Evolutionary conservation across 2,329 filamentous ascomycete species (phyloP), one percentile per base, ranked within the genome.

Genomic region (Onygenales sp.): DNA sequence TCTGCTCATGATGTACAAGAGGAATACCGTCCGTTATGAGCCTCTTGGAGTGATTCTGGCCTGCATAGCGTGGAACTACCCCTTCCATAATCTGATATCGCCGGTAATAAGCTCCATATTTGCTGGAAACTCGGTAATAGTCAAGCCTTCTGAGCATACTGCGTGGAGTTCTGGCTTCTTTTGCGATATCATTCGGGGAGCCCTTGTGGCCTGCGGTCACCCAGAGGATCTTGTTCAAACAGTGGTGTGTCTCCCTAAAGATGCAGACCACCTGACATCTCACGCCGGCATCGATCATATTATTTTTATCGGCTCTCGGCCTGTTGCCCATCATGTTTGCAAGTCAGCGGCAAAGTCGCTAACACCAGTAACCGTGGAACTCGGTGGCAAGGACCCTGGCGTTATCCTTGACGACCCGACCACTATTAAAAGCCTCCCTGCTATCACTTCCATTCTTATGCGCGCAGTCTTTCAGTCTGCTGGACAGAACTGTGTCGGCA

Each of bases 401-500:
- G 84, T 98, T 55, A 73, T 98, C 21, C 83, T 97, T 42, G 90
- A 96, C 68, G 89, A 93, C 70, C 70, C 47, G 66, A 72, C 54
- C 79, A 89, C 72, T 4, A 54, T 72, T 13, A 63, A 69, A 60
- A 75, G 81, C 62, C 77, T 97, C 55, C 72, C 81, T 4, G 82
- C 86, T 42, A 84, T 97, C 49, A 80, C 82, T 40, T 87, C 90
- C 57, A 86, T 94, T 58, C 81, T 97, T 57, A 85, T 98, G 73
- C 84, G 93, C 51, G 93, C 92, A 51, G 89, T 88, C 8, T 98
- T 97, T 72, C 93, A 98, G 70, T 90, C 90, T 50, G 86, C 90
- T 13, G 93, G 93, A 1, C 93, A 98, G 70, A 98, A 98, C 73
- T 98, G 93, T 71, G 92, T 98, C 65, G 93, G 93, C 52, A 92